These are phyloP conservation scores for Colletotrichum chlorophyti DNA, from an alignment of 2,329 filamentous ascomycete genomes.

Conservation along the genomic window DNA sequence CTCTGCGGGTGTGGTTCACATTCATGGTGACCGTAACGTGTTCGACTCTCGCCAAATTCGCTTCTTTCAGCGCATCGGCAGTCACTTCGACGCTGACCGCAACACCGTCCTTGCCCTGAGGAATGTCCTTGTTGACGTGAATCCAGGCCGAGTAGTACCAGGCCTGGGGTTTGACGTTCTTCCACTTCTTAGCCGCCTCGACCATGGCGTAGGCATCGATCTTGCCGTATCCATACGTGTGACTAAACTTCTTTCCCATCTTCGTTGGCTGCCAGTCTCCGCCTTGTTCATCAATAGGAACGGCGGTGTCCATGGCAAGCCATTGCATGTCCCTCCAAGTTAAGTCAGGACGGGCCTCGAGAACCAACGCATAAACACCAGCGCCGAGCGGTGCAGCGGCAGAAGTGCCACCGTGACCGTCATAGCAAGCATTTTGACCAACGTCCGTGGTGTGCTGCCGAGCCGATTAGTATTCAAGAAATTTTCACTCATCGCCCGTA, in stretches of 20 bases:
- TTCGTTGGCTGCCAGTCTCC: constrained; percentile 81
- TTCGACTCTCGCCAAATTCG: constrained; percentile 87
- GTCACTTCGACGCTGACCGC: constrained; percentile 85
- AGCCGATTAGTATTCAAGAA: constrained; percentile 34
- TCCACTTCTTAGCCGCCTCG: constrained; percentile 83
- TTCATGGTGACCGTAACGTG: constrained; percentile 99
- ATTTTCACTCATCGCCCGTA: too few species aligned
- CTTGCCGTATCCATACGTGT: constrained; percentile 96
- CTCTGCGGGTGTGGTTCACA: constrained; percentile 82
- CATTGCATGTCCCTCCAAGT: constrained; percentile 96
- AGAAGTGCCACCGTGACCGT: constrained; percentile 90
- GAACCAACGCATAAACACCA: constrained; percentile 87
- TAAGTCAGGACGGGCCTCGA: constrained; percentile 84
- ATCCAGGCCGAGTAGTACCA: constrained; percentile 96
- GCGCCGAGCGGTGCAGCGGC: constrained; percentile 93
- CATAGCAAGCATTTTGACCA: constrained; percentile 79
- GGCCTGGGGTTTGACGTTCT: constrained; percentile 90
- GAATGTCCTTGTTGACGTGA: constrained; percentile 84
- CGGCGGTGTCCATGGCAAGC: constrained; percentile 82
- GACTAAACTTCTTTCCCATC: constrained; percentile 87
- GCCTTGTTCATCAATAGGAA: constrained; percentile 75
- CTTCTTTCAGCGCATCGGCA: constrained; percentile 76
- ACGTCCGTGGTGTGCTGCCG: constrained; percentile 89
- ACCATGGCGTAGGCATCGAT: constrained; percentile 88
- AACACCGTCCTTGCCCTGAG: constrained; percentile 82